Conservation (phyloP, 2,329 filamentous ascomycete species). For the Coleophoma crateriformis region DNA sequence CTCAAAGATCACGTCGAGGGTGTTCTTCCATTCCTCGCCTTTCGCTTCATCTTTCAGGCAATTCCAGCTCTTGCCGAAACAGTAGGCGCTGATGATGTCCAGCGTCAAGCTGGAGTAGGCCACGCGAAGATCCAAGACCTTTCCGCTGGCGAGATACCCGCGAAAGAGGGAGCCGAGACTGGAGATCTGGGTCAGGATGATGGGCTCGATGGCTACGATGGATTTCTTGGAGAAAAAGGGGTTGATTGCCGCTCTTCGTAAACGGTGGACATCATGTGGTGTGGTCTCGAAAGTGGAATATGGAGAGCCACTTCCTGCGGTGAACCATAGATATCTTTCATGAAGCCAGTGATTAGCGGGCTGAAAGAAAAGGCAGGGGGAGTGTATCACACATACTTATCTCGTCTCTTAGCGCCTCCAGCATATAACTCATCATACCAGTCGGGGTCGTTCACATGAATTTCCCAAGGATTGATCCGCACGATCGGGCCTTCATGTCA, state of each 20-base stretch:
- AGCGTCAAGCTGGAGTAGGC: constrained; percentile 1
- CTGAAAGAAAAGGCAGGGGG: not conserved
- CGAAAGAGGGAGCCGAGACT: constrained; percentile 1
- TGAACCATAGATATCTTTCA: not conserved
- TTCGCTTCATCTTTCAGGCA: not conserved
- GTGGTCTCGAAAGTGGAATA: constrained; percentile 1
- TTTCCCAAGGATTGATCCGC: constrained; percentile 19
- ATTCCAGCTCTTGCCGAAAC: constrained; percentile 6
- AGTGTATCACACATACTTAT: not conserved
- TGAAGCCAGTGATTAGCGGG: not conserved
- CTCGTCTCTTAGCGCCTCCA: not conserved
- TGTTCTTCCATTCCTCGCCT: not conserved
- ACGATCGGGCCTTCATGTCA: constrained; percentile 22
- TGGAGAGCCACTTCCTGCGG: not conserved
- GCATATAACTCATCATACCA: constrained; percentile 21
- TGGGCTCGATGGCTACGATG: not conserved
- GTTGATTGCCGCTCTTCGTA: constrained; percentile 1
- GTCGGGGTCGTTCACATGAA: constrained; percentile 22
- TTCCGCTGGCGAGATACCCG: not conserved
- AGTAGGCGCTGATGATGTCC: constrained; percentile 19
- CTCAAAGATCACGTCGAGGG: not conserved
- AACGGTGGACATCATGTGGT: constrained; percentile 1
- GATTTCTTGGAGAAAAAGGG: constrained; percentile 2
- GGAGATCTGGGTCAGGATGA: not conserved
- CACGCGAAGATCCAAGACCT: not conserved